These are phyloP conservation scores for Mesotaenium endlicherianum DNA, from an alignment of 139 green algal genomes.

Conservation along the genomic window DNA sequence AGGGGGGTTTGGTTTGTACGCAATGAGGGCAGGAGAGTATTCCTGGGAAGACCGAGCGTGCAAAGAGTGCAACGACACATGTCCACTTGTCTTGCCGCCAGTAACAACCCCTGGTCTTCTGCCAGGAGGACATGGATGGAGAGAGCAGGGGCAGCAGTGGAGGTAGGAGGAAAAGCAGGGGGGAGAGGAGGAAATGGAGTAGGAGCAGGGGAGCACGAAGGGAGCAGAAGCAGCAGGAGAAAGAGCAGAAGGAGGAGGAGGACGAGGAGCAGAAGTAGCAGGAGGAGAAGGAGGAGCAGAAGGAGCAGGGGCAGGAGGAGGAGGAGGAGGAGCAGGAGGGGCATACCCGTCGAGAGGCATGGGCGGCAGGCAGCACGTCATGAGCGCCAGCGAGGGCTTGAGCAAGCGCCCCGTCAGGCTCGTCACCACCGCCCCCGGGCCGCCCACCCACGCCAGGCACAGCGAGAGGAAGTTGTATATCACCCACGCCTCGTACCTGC, in stretches of 20 bases:
- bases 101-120: too few species aligned
- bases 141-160: neutral
- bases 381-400: conserved; percentile 70
- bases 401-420: conserved; percentile 81
- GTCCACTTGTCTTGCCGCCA: too few species aligned
- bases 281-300: neutral
- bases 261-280: neutral
- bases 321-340: neutral
- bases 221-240: neutral
- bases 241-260: neutral
- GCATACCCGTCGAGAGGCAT: conserved; percentile 76
- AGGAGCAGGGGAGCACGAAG: neutral
- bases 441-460: conserved; percentile 92
- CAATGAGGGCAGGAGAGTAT: too few species aligned
- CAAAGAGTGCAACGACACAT: too few species aligned
- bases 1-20: too few species aligned
- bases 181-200: conserved; percentile 6
- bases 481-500: conserved; percentile 81
- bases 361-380: conserved; percentile 87
- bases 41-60: too few species aligned
- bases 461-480: conserved; percentile 97
- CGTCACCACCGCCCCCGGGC: conserved; percentile 84
- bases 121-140: neutral
- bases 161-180: neutral
- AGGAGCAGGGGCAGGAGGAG: neutral